phyloP scores from a whole-genome alignment of 306 rosid species.

The Quercus dentata region DNA sequence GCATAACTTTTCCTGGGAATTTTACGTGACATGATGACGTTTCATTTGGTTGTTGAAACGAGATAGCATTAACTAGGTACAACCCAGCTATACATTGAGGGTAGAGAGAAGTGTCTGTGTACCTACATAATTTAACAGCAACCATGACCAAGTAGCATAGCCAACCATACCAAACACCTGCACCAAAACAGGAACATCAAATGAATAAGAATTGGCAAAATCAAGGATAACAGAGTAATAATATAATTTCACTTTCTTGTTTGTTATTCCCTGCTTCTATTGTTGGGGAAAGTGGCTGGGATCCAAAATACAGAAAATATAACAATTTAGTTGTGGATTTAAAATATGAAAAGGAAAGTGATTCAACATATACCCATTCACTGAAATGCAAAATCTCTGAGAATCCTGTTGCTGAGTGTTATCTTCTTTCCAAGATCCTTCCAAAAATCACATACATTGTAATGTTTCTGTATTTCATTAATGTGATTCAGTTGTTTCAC shows the following conservation, averaged over 20 bases:
- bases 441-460: not conserved
- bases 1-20: not conserved
- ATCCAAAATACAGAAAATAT: not conserved
- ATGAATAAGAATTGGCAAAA: not conserved
- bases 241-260: too few species aligned
- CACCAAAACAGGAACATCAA: not conserved
- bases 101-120: not conserved
- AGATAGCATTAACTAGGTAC: not conserved
- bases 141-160: not conserved
- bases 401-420: not conserved
- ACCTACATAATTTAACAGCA: not conserved
- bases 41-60: not conserved
- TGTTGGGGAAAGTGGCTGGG: not conserved
- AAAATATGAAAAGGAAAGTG: not conserved
- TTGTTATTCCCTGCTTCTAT: too few species aligned
- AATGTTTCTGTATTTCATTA: not conserved
- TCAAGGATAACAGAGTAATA: not conserved
- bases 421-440: not conserved
- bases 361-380: not conserved
- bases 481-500: not conserved
- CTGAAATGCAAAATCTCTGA: not conserved
- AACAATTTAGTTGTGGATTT: not conserved
- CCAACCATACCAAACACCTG: not conserved
- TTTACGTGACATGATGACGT: not conserved
- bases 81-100: not conserved